phyloP scores from a whole-genome alignment of 495 filamentous ascomycete species.

The Aeminium ludgeri region DNA sequence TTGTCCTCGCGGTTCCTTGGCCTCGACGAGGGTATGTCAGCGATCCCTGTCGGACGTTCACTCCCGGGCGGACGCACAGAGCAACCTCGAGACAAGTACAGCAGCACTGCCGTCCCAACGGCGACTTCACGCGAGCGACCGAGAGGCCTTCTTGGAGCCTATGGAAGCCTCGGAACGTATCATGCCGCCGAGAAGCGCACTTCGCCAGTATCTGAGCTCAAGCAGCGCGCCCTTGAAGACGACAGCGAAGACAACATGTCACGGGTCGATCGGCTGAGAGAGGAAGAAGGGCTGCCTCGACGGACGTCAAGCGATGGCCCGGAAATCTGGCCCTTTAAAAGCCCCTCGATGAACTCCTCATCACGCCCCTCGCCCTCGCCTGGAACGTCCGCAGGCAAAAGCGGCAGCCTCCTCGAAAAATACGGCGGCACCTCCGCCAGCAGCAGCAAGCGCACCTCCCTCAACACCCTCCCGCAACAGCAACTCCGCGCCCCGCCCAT shows the following conservation, averaged over 20 bases:
- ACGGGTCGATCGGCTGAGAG: not conserved
- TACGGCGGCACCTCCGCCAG: constrained; percentile 18
- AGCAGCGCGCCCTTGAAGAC: not conserved
- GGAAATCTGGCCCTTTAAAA: constrained; percentile 55
- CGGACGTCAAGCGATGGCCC: not conserved
- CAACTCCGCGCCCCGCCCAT: constrained; percentile 39
- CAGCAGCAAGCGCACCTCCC: constrained; percentile 46
- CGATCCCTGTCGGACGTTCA: constrained; percentile 44
- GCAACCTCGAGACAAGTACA: constrained; percentile 42
- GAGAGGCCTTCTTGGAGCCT: constrained; percentile 47
- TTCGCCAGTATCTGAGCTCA: not conserved
- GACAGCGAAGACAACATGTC: not conserved
- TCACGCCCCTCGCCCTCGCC: too few species aligned
- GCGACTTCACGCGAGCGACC: constrained; percentile 33
- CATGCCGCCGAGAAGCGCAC: constrained; percentile 27
- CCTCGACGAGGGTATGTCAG: constrained; percentile 48
- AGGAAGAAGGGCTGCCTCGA: not conserved
- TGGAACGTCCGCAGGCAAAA: too few species aligned
- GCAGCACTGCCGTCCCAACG: constrained; percentile 46
- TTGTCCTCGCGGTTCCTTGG: constrained; percentile 94
- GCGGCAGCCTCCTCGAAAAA: constrained; percentile 28
- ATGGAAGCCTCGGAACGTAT: constrained; percentile 85
- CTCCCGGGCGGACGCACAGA: constrained; percentile 9
- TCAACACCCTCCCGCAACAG: constrained; percentile 47
- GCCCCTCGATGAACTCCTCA: constrained; percentile 81